Base-by-base conservation (phyloP, 768 basidiomycete species). In the Exidia glandulosa region DNA sequence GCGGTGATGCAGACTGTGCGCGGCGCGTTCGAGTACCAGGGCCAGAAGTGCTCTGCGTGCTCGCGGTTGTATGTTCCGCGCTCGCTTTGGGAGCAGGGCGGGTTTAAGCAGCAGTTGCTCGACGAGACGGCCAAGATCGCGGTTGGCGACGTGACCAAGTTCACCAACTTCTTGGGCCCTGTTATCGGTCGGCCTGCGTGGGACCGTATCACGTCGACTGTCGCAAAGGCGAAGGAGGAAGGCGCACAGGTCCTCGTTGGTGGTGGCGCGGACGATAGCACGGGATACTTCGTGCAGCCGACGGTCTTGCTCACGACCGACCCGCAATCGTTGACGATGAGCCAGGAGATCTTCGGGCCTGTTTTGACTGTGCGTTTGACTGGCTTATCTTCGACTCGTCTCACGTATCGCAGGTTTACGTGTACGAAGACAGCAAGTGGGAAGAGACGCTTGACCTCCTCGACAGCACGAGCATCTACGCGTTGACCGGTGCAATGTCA, bases 11-110 rank as follows among this genome's bases (percentile, higher is more conserved):
- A 98, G 75, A 82, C 79, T 57, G 81, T 98, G 62, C 81, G 96
- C 59, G 89, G 80, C 19, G 94, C 87, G 1, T 98, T 95, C 72
- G 96, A 99, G 73, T 99, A 97, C 72, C 92, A 94, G 77, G 94
- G 92, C 57, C 96, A 99, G 71, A 99, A 98, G 73, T 99, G 96
- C 72, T 94, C 93, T 13, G 96, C 96, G 0, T 81, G 94, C 32
- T 94, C 94, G 2, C 79, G 96, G 57, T 70, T 90, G 32, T 99
- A 98, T 73, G 90, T 98, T 19, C 83, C 96, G n/a, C 75, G 79
- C 25, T 88, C 88, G 0, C 67, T 90, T 55, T 99, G 96, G 96
- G 77, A 82, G 57, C 59, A 69, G 60, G 74, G 73, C 32, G 91
- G 90, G 31, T 98, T 98, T 81, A 90, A 88, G 70, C 84, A 90